Percentiles rank a stretch among this genome's conserved stretches.
Conservation (phyloP, 2,329 filamentous ascomycete genomes). For the Talaromyces sp. region DNA sequence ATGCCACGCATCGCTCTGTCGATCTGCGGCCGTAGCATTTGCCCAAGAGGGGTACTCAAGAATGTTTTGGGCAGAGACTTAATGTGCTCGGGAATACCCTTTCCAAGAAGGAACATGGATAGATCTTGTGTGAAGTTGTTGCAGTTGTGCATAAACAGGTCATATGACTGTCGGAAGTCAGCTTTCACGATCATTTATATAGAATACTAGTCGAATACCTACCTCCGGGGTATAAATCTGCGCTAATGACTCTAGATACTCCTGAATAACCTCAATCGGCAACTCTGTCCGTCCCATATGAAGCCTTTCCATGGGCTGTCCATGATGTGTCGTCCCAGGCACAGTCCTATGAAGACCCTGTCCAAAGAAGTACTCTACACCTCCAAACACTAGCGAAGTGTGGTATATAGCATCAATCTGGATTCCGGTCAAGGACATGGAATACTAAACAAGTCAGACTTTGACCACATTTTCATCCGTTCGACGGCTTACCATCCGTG, state of each 20-base stretch:
- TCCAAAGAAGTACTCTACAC: constrained; percentile 89
- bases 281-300: constrained; percentile 73
- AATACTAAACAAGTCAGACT: constrained; percentile 46
- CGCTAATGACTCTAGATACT: constrained; percentile 81
- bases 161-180: constrained; percentile 63
- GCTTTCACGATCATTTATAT: not conserved
- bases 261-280: constrained; percentile 74
- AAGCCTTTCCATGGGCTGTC: constrained; percentile 72
- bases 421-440: constrained; percentile 58
- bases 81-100: constrained; percentile 84
- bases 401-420: constrained; percentile 93
- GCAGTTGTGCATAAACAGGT: constrained; percentile 87
- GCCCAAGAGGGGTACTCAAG: constrained; percentile 79
- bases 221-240: constrained; percentile 78
- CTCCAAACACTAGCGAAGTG: constrained; percentile 79
- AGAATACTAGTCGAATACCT: constrained; percentile 12
- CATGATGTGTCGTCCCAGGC: constrained; percentile 83
- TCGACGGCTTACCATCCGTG: constrained; percentile 42
- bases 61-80: constrained; percentile 80
- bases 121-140: constrained; percentile 97
- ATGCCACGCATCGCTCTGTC: constrained; percentile 62
- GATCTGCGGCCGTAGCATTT: constrained; percentile 78
- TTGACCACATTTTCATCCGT: not conserved
- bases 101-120: constrained; percentile 81
- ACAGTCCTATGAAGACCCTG: constrained; percentile 77